A percentile compares a stretch with the other conserved stretches of the same genome.
Conservation (phyloP, 306 rosid genomes). For the Prunus mira region DNA sequence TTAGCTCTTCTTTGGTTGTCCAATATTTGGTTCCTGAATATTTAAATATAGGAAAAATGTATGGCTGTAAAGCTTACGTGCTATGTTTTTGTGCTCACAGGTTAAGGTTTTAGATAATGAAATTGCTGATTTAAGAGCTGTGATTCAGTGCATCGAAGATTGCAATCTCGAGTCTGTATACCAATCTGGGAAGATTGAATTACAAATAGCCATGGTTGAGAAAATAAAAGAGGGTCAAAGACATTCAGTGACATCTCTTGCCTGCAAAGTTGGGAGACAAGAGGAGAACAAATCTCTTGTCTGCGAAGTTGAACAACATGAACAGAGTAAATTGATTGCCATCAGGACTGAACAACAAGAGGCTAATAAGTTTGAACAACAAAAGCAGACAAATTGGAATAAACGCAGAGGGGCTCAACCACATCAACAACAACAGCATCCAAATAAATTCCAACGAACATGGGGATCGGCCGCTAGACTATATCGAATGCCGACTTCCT, state of each 20-base stretch:
- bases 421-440: conserved; percentile 5
- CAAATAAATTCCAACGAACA: neutral
- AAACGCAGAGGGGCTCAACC: neutral
- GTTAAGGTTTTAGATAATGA: conserved; percentile 31
- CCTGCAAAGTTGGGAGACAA: conserved; percentile 1
- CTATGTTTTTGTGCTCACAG: conserved; percentile 26
- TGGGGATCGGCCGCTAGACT: neutral
- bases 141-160: conserved; percentile 43
- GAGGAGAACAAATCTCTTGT: neutral
- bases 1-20: neutral
- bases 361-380: neutral
- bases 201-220: conserved; percentile 26
- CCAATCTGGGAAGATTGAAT: conserved; percentile 26
- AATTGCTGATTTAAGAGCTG: conserved; percentile 30
- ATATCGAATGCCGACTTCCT: neutral
- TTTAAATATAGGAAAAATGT: neutral
- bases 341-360: neutral
- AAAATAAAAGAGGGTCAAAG: conserved; percentile 16
- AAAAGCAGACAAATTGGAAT: neutral
- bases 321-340: neutral
- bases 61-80: neutral
- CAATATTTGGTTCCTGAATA: neutral
- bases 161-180: conserved; percentile 36
- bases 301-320: neutral
- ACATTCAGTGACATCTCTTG: neutral